Evolutionary conservation across 2,329 filamentous ascomycete genomes (phyloP).

Genomic region (Sporothrix euskadiensis): DNA sequence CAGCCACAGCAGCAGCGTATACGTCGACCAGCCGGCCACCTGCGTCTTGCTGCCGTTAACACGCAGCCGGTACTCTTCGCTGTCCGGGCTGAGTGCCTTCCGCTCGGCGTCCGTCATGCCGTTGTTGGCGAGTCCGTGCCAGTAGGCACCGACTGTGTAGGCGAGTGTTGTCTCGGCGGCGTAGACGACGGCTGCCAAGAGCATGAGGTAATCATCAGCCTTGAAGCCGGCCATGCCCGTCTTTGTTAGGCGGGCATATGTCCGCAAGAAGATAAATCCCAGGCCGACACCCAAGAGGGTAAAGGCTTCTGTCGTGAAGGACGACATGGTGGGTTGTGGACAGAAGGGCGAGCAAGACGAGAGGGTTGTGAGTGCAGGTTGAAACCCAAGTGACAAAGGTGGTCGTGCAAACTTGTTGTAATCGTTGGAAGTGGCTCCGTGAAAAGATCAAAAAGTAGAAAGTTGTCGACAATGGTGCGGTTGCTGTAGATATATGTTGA

Average conservation of each 20-base stretch:
- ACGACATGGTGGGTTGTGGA: not conserved
- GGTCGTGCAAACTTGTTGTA: not conserved
- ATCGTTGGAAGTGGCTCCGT: not conserved
- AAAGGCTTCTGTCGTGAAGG: constrained; percentile 50
- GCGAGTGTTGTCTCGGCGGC: constrained; percentile 38
- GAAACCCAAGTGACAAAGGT: not conserved
- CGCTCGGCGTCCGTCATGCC: constrained; percentile 40
- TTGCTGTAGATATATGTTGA: constrained; percentile 9
- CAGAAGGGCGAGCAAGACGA: not conserved
- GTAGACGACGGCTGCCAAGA: constrained; percentile 47
- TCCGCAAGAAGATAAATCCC: constrained; percentile 52
- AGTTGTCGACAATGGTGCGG: not conserved
- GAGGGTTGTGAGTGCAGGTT: not conserved
- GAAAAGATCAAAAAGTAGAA: not conserved
- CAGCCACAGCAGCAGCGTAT: constrained; percentile 37
- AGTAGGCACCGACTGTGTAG: constrained; percentile 37
- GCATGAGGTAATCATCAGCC: constrained; percentile 61
- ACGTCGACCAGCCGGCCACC: constrained; percentile 38
- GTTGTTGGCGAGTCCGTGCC: constrained; percentile 40
- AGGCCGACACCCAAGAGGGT: constrained; percentile 54
- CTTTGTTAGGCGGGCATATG: constrained; percentile 49
- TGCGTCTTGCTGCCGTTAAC: constrained; percentile 43
- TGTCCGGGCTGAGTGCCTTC: constrained; percentile 34
- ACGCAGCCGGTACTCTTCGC: constrained; percentile 38
- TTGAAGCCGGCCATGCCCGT: constrained; percentile 54